Evolutionary conservation across 176 grass and related monocot species (phyloP).

Genomic region (Oryza officinalis): DNA sequence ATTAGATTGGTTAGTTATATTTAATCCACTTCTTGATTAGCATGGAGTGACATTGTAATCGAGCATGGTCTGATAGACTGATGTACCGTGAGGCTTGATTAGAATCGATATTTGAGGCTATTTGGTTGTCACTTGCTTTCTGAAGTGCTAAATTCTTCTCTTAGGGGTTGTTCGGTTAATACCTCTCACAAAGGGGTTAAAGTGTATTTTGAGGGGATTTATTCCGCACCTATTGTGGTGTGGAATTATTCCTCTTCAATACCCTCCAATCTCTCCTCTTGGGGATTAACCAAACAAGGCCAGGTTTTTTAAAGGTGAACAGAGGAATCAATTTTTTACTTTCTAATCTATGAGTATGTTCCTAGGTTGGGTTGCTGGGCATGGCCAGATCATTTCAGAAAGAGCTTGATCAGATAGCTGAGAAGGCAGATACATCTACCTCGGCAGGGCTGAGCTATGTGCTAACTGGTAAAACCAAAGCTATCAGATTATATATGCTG

Average conservation of each 20-base stretch:
- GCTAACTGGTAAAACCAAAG: slow-evolving; percentile 64
- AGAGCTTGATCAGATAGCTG: slow-evolving; percentile 94
- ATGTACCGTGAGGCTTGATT: not conserved
- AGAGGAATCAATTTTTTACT: not conserved
- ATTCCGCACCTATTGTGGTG: too few species aligned
- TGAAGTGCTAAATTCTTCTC: not conserved
- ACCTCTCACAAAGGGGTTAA: too few species aligned
- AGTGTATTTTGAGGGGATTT: too few species aligned
- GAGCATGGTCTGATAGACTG: not conserved
- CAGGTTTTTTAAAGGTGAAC: not conserved
- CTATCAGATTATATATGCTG: not conserved
- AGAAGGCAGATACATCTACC: slow-evolving; percentile 91
- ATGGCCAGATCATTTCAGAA: slow-evolving; percentile 94
- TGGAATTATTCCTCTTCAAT: too few species aligned
- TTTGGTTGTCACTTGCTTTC: slow-evolving; percentile 16
- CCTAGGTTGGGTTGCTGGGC: slow-evolving; percentile 91
- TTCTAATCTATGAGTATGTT: slow-evolving; percentile 34
- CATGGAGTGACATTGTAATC: not conserved
- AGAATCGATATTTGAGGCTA: not conserved
- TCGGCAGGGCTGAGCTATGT: slow-evolving; percentile 87
- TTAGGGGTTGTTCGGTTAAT: not conserved
- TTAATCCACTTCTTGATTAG: not conserved
- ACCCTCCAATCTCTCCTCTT: too few species aligned
- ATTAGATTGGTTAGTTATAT: not conserved
- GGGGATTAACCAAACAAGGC: too few species aligned